A percentile compares a stretch with the other conserved stretches of the same genome.
Evolutionary conservation across 2,329 filamentous ascomycete species (phyloP).

Genomic region (Scolecobasidium constrictum): DNA sequence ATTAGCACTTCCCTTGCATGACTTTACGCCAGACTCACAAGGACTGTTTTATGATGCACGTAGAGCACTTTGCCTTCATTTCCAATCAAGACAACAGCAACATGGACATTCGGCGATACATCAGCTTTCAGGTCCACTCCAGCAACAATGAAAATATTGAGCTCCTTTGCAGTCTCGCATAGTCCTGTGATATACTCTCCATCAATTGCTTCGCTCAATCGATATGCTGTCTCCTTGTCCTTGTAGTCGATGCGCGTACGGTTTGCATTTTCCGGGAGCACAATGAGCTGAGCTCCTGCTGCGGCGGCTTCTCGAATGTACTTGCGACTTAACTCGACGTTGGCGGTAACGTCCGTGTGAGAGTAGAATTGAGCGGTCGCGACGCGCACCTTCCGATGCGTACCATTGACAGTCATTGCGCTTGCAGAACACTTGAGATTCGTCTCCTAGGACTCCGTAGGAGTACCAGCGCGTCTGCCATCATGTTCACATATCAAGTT

Average conservation of each 20-base stretch:
- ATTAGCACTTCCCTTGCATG: neutral
- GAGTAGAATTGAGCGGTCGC: neutral
- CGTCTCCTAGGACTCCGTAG: too few relatives aligned
- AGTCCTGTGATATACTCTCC: neutral
- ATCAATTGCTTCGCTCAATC: neutral
- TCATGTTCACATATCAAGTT: too few relatives aligned
- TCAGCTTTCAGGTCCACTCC: neutral
- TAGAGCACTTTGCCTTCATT: neutral
- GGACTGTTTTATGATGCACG: constrained; percentile 1
- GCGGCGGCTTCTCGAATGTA: neutral
- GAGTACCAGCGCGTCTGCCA: too few relatives aligned
- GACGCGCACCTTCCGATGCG: neutral
- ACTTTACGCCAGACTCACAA: neutral
- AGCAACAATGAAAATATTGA: neutral
- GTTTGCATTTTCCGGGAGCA: neutral
- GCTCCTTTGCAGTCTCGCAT: neutral
- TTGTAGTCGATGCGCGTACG: neutral
- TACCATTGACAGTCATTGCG: neutral
- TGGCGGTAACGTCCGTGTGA: neutral
- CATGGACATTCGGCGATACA: neutral
- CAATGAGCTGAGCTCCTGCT: constrained; percentile 1
- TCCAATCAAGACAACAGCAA: neutral
- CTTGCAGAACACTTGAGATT: too few relatives aligned
- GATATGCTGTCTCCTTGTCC: neutral
- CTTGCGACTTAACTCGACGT: neutral